These are phyloP conservation scores for Wickerhamomyces ciferrii DNA, from an alignment of 805 yeast genomes.

Conservation along the genomic window DNA sequence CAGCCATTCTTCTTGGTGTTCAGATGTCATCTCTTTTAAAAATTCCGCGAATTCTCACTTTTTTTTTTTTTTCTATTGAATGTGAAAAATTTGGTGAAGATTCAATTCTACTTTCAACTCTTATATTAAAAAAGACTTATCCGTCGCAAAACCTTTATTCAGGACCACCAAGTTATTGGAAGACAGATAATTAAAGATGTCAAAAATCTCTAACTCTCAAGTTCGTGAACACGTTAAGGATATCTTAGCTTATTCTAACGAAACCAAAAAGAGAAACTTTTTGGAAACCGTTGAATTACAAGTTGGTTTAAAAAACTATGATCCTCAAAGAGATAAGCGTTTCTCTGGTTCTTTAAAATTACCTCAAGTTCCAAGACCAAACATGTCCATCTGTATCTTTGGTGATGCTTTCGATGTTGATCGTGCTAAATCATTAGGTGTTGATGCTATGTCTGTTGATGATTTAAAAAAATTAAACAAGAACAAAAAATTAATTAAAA, in stretches of 20 bases:
- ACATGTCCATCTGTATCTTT: conserved; percentile 99
- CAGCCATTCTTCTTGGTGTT: not conserved
- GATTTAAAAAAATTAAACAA: conserved; percentile 99
- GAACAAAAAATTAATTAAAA: conserved; percentile 99
- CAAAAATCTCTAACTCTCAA: conserved; percentile 86
- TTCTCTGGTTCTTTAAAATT: conserved; percentile 99
- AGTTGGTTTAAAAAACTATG: conserved; percentile 99
- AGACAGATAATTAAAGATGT: conserved; percentile 66
- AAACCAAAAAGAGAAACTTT: conserved; percentile 99
- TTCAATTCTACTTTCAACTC: not conserved
- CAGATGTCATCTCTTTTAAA: conserved; percentile 1
- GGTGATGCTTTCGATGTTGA: conserved; percentile 99
- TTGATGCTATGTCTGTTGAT: conserved; percentile 99
- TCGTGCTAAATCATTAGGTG: conserved; percentile 99
- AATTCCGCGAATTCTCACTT: too few relatives aligned
- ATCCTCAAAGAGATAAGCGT: conserved; percentile 99
- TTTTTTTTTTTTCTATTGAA: too few relatives aligned
- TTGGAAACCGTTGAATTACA: conserved; percentile 99
- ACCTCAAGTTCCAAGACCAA: conserved; percentile 99
- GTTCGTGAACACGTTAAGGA: conserved; percentile 96
- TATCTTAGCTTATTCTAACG: conserved; percentile 83
- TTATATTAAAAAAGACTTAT: conserved; percentile 3
- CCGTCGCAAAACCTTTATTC: conserved; percentile 40
- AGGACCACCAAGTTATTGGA: conserved; percentile 65
- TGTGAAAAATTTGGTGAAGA: not conserved